Conservation (phyloP, 2,329 filamentous ascomycete species). For the Apiospora aurea region DNA sequence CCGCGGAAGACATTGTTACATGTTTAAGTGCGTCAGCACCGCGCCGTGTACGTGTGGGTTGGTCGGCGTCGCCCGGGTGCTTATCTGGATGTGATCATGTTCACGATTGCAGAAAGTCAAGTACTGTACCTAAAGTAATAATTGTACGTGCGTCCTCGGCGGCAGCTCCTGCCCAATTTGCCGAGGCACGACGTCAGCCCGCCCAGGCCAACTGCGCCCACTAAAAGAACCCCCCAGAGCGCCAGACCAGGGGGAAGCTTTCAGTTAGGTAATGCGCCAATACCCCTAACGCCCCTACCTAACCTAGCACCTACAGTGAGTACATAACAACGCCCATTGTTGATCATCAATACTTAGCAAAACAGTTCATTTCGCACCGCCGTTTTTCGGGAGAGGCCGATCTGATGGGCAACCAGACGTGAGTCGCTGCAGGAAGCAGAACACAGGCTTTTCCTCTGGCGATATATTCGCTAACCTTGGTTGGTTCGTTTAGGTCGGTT, state of each 20-base stretch:
- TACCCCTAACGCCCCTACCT: constrained; percentile 24
- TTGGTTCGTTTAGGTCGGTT: background rate
- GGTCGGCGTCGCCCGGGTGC: background rate
- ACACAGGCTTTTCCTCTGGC: background rate
- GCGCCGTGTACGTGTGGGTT: background rate
- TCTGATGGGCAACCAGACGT: constrained; percentile 35
- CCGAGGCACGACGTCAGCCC: constrained; percentile 38
- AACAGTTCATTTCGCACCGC: background rate
- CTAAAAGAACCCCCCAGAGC: background rate
- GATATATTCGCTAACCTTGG: background rate
- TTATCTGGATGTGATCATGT: background rate
- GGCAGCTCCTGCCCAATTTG: constrained; percentile 29
- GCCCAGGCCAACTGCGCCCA: background rate
- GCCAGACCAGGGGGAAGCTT: constrained; percentile 4
- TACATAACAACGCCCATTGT: background rate
- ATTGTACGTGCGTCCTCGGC: constrained; percentile 17
- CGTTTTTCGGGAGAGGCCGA: background rate
- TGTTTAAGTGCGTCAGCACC: constrained; percentile 8
- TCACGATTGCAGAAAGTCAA: background rate
- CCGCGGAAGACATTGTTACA: constrained; percentile 67
- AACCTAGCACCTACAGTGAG: constrained; percentile 2
- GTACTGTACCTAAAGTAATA: too few species aligned
- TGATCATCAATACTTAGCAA: background rate
- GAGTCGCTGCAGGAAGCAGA: constrained; percentile 10
- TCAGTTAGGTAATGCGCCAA: constrained; percentile 25